Evolutionary conservation across 73 alveolate genomes (phyloP), one percentile per base, ranked within the genome.

Genomic region (Tetrahymena elliotti): DNA sequence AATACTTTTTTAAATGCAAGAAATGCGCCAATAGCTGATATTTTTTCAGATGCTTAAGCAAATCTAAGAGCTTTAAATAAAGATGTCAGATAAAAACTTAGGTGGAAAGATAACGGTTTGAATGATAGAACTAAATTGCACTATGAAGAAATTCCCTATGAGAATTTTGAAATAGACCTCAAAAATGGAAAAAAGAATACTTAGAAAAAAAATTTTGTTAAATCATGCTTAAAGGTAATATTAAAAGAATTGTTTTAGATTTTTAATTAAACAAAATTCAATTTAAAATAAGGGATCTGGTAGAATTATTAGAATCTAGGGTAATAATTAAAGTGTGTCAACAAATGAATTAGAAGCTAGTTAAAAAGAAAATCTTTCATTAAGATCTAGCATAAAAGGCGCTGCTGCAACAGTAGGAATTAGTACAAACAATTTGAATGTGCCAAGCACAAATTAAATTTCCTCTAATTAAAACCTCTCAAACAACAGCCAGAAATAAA

Each of bases 1-100:
- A 98, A 98, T 94, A 98, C 99, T 8, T 98, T 96, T 94, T 84
- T 98, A 35, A 98, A 98, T 94, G 98, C 99, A 38, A 96, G 97
- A 52, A 97, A 97, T 97, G 99, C 99, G 4, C 98, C 99, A 37
- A 95, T 97, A 35, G 98, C 97, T 84, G 96, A 97, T 40, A 94
- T 94, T 1, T 94, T 84, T 53, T 84, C 96, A 3, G 93, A 94
- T 47, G 40, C 93, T 35, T 88, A 94, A 88, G 95, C 96, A 6
- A 94, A 94, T 53, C 47, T 84, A 36, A 93, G 41, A 47, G n/a
- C 83, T 6, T 68, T 84, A 27, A 18, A 92, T 20, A 68, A 68
- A 68, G 88, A 68, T 68, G 11, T 68, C 16, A 68, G 88, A 68
- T 16, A 22, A 16, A 68, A 68, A 68, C 36, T 68, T n/a, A 68